Percentiles rank a stretch among this genome's conserved stretches.
Evolutionary conservation across 2,329 filamentous ascomycete genomes (phyloP).

Genomic region (Stagonosporopsis chrysanthemi): DNA sequence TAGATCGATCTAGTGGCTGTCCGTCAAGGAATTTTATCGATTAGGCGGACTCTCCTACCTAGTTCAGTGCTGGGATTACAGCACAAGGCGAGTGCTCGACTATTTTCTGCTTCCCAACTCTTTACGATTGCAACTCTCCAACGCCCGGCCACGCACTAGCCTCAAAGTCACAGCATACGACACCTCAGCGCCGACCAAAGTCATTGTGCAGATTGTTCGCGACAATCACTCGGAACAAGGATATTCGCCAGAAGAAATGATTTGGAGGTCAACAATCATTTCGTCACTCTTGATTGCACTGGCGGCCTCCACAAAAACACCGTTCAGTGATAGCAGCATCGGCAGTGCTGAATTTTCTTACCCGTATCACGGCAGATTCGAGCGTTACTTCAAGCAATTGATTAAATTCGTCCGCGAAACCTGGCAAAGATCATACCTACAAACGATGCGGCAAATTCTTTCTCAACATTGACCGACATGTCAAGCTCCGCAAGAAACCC

Average conservation of each 20-base stretch:
- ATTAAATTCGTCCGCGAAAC: neutral
- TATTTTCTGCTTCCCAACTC: too few species aligned
- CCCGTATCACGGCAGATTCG: neutral
- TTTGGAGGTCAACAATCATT: too few species aligned
- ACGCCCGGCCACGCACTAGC: neutral
- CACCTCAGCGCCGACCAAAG: too few species aligned
- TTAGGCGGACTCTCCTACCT: too few species aligned
- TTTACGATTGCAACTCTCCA: neutral
- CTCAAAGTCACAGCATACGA: neutral
- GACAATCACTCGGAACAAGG: too few species aligned
- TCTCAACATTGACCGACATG: neutral
- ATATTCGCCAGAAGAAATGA: too few species aligned
- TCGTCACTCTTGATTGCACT: too few species aligned
- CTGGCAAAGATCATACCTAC: conserved; percentile 3
- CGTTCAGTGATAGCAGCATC: neutral
- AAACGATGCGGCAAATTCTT: neutral
- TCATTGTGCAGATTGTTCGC: too few species aligned
- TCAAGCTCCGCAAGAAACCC: neutral
- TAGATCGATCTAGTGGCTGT: too few species aligned
- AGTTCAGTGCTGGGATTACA: too few species aligned
- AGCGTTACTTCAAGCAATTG: conserved; percentile 1
- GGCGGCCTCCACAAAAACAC: neutral
- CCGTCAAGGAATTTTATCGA: too few species aligned
- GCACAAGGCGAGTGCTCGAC: too few species aligned
- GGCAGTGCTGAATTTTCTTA: neutral